These are phyloP conservation scores for Lithohypha guttulata DNA, from an alignment of 2,329 filamentous ascomycete genomes.

Conservation along the genomic window DNA sequence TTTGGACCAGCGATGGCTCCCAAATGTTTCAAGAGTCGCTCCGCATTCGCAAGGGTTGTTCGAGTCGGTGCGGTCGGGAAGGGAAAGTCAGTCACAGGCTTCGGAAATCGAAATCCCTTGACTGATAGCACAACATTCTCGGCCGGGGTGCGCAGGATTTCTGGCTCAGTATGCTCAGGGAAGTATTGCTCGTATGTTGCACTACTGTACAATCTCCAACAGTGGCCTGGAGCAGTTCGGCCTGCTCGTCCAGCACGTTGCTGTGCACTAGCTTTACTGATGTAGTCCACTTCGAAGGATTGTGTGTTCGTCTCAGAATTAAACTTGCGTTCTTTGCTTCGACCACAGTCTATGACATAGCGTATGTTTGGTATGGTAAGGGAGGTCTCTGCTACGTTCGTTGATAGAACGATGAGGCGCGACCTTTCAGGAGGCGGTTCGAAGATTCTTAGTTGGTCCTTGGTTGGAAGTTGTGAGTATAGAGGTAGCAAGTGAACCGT, in stretches of 20 bases:
- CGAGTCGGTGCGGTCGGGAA: slow-evolving; percentile 85
- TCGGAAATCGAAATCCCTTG: slow-evolving; percentile 85
- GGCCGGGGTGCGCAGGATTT: slow-evolving; percentile 81
- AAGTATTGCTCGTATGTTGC: slow-evolving; percentile 87
- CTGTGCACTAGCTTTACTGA: slow-evolving; percentile 90
- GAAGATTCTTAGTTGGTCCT: slow-evolving; percentile 84
- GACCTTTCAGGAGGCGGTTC: slow-evolving; percentile 71
- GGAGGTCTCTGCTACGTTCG: slow-evolving; percentile 94
- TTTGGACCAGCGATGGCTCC: slow-evolving; percentile 58
- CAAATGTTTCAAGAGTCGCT: slow-evolving; percentile 75
- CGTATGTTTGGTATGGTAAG: slow-evolving; percentile 90
- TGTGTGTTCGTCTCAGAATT: slow-evolving; percentile 84
- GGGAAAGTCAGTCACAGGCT: slow-evolving; percentile 76
- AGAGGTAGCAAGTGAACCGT: slow-evolving; percentile 82
- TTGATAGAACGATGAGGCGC: slow-evolving; percentile 78
- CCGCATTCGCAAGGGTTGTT: slow-evolving; percentile 65
- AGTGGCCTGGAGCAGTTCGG: slow-evolving; percentile 89
- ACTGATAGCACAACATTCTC: slow-evolving; percentile 88
- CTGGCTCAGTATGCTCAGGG: slow-evolving; percentile 71
- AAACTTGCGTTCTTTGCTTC: slow-evolving; percentile 85
- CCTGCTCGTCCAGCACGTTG: slow-evolving; percentile 90
- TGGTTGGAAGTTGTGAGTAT: slow-evolving; percentile 83
- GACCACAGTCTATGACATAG: slow-evolving; percentile 90
- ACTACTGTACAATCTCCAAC: slow-evolving; percentile 87
- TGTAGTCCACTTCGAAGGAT: slow-evolving; percentile 90